These are phyloP conservation scores for Xylariomycetidae sp. DNA, from an alignment of 2,329 filamentous ascomycete genomes.

Conservation along the genomic window DNA sequence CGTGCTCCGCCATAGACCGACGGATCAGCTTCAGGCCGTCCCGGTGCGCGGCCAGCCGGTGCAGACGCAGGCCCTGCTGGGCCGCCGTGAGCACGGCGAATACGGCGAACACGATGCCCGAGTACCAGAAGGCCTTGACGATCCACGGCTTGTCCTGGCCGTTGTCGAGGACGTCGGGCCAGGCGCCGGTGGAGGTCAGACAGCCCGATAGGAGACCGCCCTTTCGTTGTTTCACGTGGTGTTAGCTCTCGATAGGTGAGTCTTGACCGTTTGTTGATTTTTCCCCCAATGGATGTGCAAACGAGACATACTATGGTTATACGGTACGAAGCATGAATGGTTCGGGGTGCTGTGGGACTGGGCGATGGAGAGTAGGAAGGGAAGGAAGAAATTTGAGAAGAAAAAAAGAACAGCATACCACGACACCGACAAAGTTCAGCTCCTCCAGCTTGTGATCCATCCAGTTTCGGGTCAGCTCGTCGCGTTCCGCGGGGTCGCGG, in stretches of 20 bases:
- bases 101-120: slow-evolving; percentile 42
- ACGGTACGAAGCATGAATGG: too few species aligned
- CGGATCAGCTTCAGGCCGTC: slow-evolving; percentile 32
- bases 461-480: slow-evolving; percentile 8
- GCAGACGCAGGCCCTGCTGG: slow-evolving; percentile 36
- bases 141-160: slow-evolving; percentile 33
- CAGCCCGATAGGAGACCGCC: slow-evolving; percentile 33
- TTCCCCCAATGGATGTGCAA: too few species aligned
- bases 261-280: too few species aligned
- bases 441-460: slow-evolving; percentile 9
- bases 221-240: slow-evolving; percentile 2
- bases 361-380: too few species aligned
- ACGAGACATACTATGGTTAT: too few species aligned
- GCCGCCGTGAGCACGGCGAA: slow-evolving; percentile 43
- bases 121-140: slow-evolving; percentile 36
- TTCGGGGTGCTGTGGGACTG: neutral
- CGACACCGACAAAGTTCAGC: slow-evolving; percentile 13
- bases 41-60: slow-evolving; percentile 35
- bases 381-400: too few species aligned
- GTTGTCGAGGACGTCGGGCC: slow-evolving; percentile 35
- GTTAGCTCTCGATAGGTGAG: too few species aligned
- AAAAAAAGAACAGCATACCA: slow-evolving; percentile 5
- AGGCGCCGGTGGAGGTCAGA: slow-evolving; percentile 37
- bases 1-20: slow-evolving; percentile 8
- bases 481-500: slow-evolving; percentile 4